A percentile compares a stretch with the other conserved stretches of the same genome.
Conservation (phyloP, 768 basidiomycete genomes). For the Coprinopsis marcescibilis region DNA sequence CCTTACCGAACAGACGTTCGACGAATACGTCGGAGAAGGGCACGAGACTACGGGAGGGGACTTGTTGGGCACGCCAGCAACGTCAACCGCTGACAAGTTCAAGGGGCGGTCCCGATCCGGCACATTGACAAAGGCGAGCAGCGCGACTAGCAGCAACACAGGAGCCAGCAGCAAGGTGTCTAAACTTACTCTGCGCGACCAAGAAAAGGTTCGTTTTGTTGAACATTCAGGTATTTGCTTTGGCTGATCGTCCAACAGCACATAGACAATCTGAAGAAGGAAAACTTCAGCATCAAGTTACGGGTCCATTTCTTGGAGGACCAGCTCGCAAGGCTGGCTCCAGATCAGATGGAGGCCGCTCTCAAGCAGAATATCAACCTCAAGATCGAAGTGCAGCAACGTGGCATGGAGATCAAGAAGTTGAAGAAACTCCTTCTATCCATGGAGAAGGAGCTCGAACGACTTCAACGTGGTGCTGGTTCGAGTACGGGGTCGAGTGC, state of each 20-base stretch:
- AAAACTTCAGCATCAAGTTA: constrained; percentile 95
- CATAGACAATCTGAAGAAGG: constrained; percentile 92
- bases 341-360: constrained; percentile 88
- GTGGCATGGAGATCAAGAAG: constrained; percentile 88
- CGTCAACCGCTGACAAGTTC: constrained; percentile 32
- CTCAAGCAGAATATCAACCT: constrained; percentile 90
- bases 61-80: constrained; percentile 50
- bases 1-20: neutral
- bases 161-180: constrained; percentile 5
- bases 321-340: constrained; percentile 80
- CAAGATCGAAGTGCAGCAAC: constrained; percentile 87
- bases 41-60: constrained; percentile 31
- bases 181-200: constrained; percentile 80
- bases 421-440: constrained; percentile 84
- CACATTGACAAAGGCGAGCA: constrained; percentile 24
- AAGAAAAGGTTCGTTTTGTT: constrained; percentile 74
- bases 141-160: neutral
- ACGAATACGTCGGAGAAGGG: constrained; percentile 30
- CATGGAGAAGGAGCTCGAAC: constrained; percentile 74
- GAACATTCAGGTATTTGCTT: neutral
- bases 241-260: constrained; percentile 45
- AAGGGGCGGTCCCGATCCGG: constrained; percentile 3
- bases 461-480: constrained; percentile 47
- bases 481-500: constrained; percentile 27
- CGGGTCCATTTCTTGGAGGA: constrained; percentile 96